These are phyloP conservation scores for Gardenia jasminoides DNA, from an alignment of 257 asterid species.

Conservation along the genomic window DNA sequence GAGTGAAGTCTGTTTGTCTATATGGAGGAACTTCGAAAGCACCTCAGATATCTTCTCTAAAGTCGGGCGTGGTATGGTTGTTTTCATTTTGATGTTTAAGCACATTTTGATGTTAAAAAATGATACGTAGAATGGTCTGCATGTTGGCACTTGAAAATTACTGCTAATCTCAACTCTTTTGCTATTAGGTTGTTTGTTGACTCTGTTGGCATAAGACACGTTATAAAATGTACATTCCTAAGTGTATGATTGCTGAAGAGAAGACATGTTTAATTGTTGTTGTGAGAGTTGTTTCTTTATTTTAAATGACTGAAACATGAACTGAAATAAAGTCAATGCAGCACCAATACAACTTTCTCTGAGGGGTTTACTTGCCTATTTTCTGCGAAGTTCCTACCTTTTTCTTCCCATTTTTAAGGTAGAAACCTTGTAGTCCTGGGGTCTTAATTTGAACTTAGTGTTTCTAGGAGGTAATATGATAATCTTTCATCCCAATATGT, in stretches of 20 bases:
- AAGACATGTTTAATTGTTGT: too few relatives aligned
- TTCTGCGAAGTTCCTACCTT: conserved; percentile 3
- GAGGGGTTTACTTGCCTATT: background rate
- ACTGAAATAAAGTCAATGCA: background rate
- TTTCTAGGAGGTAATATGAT: background rate
- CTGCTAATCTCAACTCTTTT: background rate
- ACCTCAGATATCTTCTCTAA: conserved; percentile 80
- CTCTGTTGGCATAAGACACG: background rate
- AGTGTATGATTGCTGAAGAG: background rate
- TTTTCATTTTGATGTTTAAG: conserved; percentile 14
- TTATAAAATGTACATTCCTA: background rate
- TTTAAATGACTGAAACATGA: background rate
- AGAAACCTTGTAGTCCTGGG: background rate
- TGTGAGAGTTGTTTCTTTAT: background rate
- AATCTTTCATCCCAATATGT: background rate
- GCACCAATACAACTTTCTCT: background rate
- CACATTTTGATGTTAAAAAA: background rate
- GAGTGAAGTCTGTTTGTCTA: conserved; percentile 71
- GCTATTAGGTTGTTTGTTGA: background rate
- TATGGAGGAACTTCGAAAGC: conserved; percentile 95
- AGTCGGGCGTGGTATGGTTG: conserved; percentile 83
- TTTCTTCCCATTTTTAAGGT: background rate
- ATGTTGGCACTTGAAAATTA: background rate
- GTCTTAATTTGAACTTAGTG: background rate
- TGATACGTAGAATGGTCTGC: background rate